Evolutionary conservation across 2,329 filamentous ascomycete genomes (phyloP).

Genomic region (Alternaria hordeiaustralica): DNA sequence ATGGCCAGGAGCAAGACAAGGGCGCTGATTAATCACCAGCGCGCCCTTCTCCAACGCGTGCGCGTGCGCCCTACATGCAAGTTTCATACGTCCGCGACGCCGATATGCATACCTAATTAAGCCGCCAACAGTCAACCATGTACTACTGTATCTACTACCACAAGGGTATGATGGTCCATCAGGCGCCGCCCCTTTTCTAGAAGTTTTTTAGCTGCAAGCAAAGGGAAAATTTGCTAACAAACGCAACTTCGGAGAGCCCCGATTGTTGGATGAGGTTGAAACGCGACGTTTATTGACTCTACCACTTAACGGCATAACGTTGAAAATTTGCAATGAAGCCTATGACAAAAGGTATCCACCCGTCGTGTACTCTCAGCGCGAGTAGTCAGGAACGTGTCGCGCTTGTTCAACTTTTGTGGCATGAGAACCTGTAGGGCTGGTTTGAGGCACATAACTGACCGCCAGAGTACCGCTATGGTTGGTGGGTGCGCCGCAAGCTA

Average conservation of each 20-base stretch:
- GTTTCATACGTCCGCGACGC: not conserved
- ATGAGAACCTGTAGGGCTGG: not conserved
- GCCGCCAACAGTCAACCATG: not conserved
- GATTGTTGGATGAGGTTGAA: conserved; percentile 15
- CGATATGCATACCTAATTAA: conserved; percentile 9
- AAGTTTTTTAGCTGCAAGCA: not conserved
- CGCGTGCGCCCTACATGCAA: conserved; percentile 20
- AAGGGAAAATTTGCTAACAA: conserved; percentile 14
- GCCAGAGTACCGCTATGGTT: not conserved
- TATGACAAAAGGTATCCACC: conserved; percentile 35
- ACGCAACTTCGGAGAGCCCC: conserved; percentile 17
- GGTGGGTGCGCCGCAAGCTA: not conserved
- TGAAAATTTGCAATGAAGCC: conserved; percentile 28
- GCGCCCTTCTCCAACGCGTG: conserved; percentile 22
- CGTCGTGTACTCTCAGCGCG: conserved; percentile 17
- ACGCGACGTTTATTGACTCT: conserved; percentile 22
- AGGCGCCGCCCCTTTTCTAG: not conserved
- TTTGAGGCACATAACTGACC: not conserved
- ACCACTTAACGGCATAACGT: conserved; percentile 30
- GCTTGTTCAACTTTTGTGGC: not conserved
- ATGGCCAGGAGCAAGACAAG: conserved; percentile 13
- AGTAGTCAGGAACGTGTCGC: conserved; percentile 7
- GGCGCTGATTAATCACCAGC: conserved; percentile 21
- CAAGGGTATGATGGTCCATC: not conserved
- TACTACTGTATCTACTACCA: too few relatives aligned